A percentile compares a stretch with the other conserved stretches of the same genome.
These are phyloP conservation scores for Talaromyces piceae DNA, from an alignment of 2,329 filamentous ascomycete species.

Conservation along the genomic window DNA sequence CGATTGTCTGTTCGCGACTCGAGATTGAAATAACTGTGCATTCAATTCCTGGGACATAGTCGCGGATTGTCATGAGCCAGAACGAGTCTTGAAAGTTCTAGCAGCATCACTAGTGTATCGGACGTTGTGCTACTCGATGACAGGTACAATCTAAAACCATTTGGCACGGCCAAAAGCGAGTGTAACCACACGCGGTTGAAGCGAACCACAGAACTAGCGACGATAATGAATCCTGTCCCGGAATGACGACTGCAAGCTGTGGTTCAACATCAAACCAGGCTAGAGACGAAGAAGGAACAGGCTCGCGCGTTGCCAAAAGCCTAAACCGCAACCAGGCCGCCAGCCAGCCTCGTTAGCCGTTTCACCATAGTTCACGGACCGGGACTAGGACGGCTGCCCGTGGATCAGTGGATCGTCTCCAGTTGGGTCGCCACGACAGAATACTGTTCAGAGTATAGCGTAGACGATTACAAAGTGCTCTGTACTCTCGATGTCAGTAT, in stretches of 20 bases:
- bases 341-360: background rate
- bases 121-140: no score
- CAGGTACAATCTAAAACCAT: no score
- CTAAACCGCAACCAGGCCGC: background rate
- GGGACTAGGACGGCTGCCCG: background rate
- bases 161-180: background rate
- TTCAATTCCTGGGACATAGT: no score
- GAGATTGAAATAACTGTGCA: no score
- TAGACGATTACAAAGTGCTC: no score
- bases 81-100: no score
- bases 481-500: no score
- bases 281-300: background rate
- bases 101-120: background rate
- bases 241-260: background rate
- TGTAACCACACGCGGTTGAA: background rate
- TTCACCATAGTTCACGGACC: conserved; percentile 7
- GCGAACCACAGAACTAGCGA: background rate
- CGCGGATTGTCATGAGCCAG: no score
- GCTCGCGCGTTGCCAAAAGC: background rate
- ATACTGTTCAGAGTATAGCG: no score
- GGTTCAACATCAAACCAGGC: background rate
- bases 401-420: background rate
- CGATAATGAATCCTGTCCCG: background rate
- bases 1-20: no score
- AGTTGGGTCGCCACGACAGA: background rate